Conservation (phyloP, 176 grass and related monocot genomes). For the Elaeis guineensis region DNA sequence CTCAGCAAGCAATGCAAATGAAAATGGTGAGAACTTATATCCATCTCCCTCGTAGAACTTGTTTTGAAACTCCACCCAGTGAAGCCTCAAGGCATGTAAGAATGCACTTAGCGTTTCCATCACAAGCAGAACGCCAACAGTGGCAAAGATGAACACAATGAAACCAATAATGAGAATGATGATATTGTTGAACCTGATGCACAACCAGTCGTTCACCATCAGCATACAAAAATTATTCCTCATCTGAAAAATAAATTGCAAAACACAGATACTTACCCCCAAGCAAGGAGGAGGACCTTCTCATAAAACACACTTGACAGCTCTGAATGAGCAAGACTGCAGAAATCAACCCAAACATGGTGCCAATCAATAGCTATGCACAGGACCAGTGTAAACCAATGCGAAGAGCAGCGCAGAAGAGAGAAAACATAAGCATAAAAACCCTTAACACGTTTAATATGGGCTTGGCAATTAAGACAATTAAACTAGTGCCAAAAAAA, state of each 20-base stretch:
- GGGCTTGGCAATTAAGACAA: too few species aligned
- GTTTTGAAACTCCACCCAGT: conserved; percentile 98
- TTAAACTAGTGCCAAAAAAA: too few species aligned
- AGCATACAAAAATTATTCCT: not conserved
- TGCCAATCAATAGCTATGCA: not conserved
- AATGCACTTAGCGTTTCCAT: conserved; percentile 97
- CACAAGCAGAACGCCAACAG: conserved; percentile 81
- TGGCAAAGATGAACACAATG: conserved; percentile 55
- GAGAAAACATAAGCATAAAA: too few species aligned
- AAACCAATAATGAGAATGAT: conserved; percentile 34
- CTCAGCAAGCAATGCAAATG: conserved; percentile 44
- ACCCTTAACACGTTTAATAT: too few species aligned
- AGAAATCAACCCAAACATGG: conserved; percentile 1
- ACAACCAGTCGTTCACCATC: conserved; percentile 11
- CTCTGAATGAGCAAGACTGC: conserved; percentile 92
- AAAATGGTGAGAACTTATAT: conserved; percentile 88
- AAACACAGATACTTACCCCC: conserved; percentile 45
- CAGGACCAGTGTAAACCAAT: too few species aligned
- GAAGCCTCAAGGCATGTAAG: conserved; percentile 93
- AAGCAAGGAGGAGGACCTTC: conserved; percentile 66
- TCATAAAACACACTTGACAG: conserved; percentile 88
- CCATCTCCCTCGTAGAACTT: conserved; percentile 99
- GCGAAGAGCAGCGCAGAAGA: too few species aligned
- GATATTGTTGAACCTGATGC: conserved; percentile 59
- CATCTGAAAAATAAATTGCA: not conserved